Percentiles rank a stretch among this genome's conserved stretches.
Conservation (phyloP, 306 rosid species). For the Heteromeles arbutifolia region DNA sequence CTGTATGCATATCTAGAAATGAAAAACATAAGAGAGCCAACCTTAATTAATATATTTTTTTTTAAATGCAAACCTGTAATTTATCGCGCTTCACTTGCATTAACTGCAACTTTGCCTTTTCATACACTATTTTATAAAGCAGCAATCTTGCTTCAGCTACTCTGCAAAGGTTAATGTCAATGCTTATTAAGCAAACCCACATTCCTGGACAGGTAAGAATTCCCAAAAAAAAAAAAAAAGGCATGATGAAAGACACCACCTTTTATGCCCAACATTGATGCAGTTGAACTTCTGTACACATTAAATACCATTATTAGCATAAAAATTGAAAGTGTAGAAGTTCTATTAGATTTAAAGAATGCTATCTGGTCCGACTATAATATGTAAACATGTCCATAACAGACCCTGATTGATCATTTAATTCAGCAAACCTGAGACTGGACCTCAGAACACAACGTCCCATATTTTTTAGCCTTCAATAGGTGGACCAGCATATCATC, state of each 20-base stretch:
- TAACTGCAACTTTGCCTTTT: constrained; percentile 66
- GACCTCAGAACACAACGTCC: constrained; percentile 53
- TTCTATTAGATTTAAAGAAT: constrained; percentile 10
- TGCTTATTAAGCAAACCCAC: constrained; percentile 16
- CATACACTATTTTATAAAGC: constrained; percentile 44
- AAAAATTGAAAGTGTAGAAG: constrained; percentile 6
- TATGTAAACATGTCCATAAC: constrained; percentile 9
- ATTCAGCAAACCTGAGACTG: constrained; percentile 64
- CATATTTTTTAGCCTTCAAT: constrained; percentile 50
- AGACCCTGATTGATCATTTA: constrained; percentile 9
- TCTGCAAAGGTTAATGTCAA: constrained; percentile 39
- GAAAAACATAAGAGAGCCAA: constrained; percentile 1
- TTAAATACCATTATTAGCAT: constrained; percentile 25
- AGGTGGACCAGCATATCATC: constrained; percentile 58
- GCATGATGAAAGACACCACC: constrained; percentile 38
- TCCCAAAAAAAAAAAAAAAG: constrained; percentile 10
- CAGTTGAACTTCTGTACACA: constrained; percentile 37
- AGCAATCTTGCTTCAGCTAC: constrained; percentile 48
- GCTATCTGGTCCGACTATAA: constrained; percentile 7
- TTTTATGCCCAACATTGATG: constrained; percentile 36
- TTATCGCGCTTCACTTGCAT: constrained; percentile 47
- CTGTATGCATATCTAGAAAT: constrained; percentile 13
- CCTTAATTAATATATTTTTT: too few species aligned
- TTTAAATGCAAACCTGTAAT: constrained; percentile 40
- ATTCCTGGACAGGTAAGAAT: constrained; percentile 15